phyloP scores from a whole-genome alignment of 768 basidiomycete genomes.

The Atractiella rhizophila region DNA sequence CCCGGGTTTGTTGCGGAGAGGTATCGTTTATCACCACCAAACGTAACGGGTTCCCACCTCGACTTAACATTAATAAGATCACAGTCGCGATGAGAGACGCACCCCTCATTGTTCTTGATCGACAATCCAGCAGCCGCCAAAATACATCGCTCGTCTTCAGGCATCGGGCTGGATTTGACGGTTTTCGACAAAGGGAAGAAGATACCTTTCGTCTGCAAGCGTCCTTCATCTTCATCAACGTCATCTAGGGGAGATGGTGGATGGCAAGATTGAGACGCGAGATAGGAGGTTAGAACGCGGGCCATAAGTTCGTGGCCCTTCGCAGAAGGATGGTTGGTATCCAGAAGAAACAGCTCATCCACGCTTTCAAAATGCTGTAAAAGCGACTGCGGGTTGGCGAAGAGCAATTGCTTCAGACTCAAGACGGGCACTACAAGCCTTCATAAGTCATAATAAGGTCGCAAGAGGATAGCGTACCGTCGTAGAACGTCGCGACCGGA shows the following conservation, averaged over 20 bases:
- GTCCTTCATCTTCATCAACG: too few relatives aligned
- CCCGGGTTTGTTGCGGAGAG: constrained; percentile 17
- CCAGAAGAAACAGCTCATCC: constrained; percentile 50
- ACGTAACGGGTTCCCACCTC: constrained; percentile 9
- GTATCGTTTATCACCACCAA: constrained; percentile 21
- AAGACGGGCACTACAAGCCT: too few relatives aligned
- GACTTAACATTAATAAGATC: constrained; percentile 4
- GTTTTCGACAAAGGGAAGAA: constrained; percentile 60
- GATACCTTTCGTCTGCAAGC: too few relatives aligned
- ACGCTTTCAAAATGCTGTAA: constrained; percentile 27
- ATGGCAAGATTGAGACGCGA: too few relatives aligned
- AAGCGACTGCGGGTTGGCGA: constrained; percentile 5
- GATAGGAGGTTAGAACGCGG: too few relatives aligned
- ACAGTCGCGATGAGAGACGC: background rate
- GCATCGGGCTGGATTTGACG: constrained; percentile 68
- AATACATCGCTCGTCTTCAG: constrained; percentile 26
- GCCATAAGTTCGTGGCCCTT: constrained; percentile 55
- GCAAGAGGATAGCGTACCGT: too few relatives aligned
- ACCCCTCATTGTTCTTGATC: background rate
- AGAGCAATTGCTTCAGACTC: constrained; percentile 10
- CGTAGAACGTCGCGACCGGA: constrained; percentile 80
- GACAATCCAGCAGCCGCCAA: background rate
- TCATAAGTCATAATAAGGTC: too few relatives aligned
- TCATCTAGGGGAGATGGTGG: too few relatives aligned
- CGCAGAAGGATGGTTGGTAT: constrained; percentile 39